Evolutionary conservation across 768 basidiomycete species (phyloP).

Genomic region (Exsudoporus frostii): DNA sequence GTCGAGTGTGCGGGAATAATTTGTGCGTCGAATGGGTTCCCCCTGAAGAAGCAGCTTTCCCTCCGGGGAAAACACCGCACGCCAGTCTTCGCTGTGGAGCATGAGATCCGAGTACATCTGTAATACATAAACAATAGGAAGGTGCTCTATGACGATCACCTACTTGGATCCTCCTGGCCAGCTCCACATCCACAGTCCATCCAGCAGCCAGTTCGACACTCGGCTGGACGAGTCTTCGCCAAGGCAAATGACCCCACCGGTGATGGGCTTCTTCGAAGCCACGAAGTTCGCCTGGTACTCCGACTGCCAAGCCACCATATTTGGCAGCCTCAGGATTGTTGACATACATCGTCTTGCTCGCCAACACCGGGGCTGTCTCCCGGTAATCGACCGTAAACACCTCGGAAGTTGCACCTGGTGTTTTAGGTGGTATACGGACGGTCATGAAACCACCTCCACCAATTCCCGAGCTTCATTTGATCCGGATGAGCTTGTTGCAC

Average conservation of each 20-base stretch:
- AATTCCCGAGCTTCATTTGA: constrained; percentile 59
- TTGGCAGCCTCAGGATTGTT: constrained; percentile 49
- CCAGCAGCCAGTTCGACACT: constrained; percentile 70
- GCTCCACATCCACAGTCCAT: constrained; percentile 77
- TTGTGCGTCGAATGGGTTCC: constrained; percentile 65
- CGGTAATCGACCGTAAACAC: constrained; percentile 83
- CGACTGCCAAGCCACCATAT: constrained; percentile 84
- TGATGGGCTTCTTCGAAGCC: constrained; percentile 83
- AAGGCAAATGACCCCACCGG: constrained; percentile 78
- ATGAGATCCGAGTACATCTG: constrained; percentile 54
- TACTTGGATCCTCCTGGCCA: constrained; percentile 71
- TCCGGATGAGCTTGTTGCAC: not conserved
- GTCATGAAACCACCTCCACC: constrained; percentile 90
- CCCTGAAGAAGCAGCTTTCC: constrained; percentile 73
- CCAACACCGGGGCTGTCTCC: constrained; percentile 74
- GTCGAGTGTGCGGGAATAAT: constrained; percentile 74
- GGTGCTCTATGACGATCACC: constrained; percentile 19
- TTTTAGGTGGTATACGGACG: constrained; percentile 64
- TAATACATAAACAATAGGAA: not conserved
- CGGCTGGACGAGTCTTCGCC: constrained; percentile 76
- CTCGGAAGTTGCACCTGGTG: constrained; percentile 44
- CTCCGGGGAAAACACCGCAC: constrained; percentile 74
- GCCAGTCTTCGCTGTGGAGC: constrained; percentile 71
- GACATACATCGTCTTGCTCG: constrained; percentile 77
- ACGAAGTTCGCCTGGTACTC: constrained; percentile 85